Evolutionary conservation across 805 yeast species (phyloP), one percentile per base, ranked within the genome.

Genomic region (Lachancea meyersii): DNA sequence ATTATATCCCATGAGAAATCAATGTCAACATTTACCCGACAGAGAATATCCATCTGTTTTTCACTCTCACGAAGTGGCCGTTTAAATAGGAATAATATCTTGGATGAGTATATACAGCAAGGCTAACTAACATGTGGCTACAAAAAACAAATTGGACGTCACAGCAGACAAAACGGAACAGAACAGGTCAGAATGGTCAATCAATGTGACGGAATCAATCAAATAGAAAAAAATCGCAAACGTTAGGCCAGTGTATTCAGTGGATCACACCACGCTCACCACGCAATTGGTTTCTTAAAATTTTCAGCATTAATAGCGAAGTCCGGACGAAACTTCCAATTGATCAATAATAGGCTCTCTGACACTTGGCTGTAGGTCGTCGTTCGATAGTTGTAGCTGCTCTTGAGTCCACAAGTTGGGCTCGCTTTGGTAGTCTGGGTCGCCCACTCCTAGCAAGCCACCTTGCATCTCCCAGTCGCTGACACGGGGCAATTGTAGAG

Each of bases 391-490:
- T 4, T 59, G 51, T 64, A 91, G 73, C 64, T 86, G 94, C 46
- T 75, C 77, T 44, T 82, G 84, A 38, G 96, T 86, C 98, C 98
- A 93, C 53, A 91, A 70, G 54, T 87, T 89, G 49, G 75, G 68
- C 41, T 76, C 74, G 16, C 67, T 61, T 23, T 61, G 59, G 17
- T 68, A 68, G 14, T 66, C 65, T 26, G 68, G 63, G 30, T 71
- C 79, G 47, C 96, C 96, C 51, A 88, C 95, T 43, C 95, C 95
- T 60, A 94, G 82, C 52, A 81, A 77, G n/a, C 97, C 96, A 50
- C 97, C 97, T 48, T 69, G 68, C 18, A 66, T 64, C 48, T 75
- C 80, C 89, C 97, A 86, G 58, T 86, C 91, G 38, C 70, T 58
- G 37, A 81, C 79, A 61, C 93, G 80, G 64, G 81, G 80, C 62